A percentile compares a stretch with the other conserved stretches of the same genome.
phyloP scores from a whole-genome alignment of 371 early-diverging fungal species.

The Mortierella sp. region DNA sequence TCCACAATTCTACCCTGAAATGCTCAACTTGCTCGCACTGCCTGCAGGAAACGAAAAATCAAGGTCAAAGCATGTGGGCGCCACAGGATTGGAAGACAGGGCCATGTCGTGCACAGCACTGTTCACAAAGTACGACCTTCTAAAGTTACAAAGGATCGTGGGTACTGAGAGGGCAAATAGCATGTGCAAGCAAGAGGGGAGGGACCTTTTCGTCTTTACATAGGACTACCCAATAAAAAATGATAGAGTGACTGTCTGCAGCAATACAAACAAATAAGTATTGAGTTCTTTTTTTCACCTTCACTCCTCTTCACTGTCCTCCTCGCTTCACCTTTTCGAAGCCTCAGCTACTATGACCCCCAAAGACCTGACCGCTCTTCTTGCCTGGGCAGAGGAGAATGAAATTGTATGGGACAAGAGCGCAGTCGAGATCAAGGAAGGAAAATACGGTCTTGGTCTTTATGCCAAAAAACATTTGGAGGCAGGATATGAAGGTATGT shows the following conservation, averaged over 20 bases:
- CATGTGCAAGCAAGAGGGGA: conserved; percentile 77
- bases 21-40: conserved; percentile 73
- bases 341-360: conserved; percentile 25
- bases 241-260: not conserved
- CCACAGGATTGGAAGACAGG: conserved; percentile 42
- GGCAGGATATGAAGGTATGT: conserved; percentile 58
- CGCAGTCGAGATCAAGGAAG: conserved; percentile 63
- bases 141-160: conserved; percentile 90
- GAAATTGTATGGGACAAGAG: conserved; percentile 70
- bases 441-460: conserved; percentile 66
- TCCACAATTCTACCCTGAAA: conserved; percentile 89
- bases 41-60: conserved; percentile 67
- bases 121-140: conserved; percentile 85
- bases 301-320: conserved; percentile 8
- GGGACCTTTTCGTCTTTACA: conserved; percentile 76
- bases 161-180: conserved; percentile 80
- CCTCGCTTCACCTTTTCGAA: not conserved
- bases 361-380: conserved; percentile 57
- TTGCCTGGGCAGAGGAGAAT: conserved; percentile 75
- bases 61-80: conserved; percentile 54
- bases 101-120: conserved; percentile 74
- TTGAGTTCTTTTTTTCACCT: not conserved
- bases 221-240: no score
- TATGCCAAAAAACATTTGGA: conserved; percentile 65
- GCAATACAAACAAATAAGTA: not conserved